Base-by-base conservation (phyloP, 2,329 filamentous ascomycete genomes). In the Catunica adiposa region DNA sequence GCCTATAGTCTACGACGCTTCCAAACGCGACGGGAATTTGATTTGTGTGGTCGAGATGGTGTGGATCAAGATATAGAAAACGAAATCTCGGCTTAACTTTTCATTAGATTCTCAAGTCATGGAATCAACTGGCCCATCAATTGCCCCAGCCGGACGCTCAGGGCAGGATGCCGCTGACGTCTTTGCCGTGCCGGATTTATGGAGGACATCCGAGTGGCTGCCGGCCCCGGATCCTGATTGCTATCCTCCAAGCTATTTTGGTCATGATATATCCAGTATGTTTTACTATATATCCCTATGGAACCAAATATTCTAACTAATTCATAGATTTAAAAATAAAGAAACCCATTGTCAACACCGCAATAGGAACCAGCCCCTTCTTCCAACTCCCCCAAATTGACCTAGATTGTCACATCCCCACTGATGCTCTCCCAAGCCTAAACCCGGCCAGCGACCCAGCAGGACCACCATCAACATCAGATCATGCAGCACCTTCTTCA, bases 101-200 rank as follows among this genome's bases (percentile, higher is more conserved):
- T 6, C 17, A 4, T 4, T 42, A 15, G n/a, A 42, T 42, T 20
- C n/a, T 15, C 38, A 42, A 42, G 5, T n/a, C 38, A 51, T 51
- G 47, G 22, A 11, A 15, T 51, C 47, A 14, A 53, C 22, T n/a
- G 51, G 38, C 14, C 31, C 51, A 1, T 42, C 34, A 4, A 42
- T 42, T n/a, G 37, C 55, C 15, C 47, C 48, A 25, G n/a, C 54
- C 14, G 47, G 11, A 17, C 48, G n/a, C 23, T 15, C 8, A n/a
- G 26, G 47, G 9, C 34, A 23, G 8, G 69, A 73, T 42, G 63
- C 67, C 55, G 71, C 75, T 51, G 68, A 82, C 63, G 73, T 82
- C 31, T 86, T 86, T 63, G 74, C 76, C 40, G 78, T 81, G 48
- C 78, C 79, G 40, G 73, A 82, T 63, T 74, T 84, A 59, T 79